Evolutionary conservation across 345 rosid species (phyloP), one percentile per base, ranked within the genome.

Genomic region (Ricinus communis): DNA sequence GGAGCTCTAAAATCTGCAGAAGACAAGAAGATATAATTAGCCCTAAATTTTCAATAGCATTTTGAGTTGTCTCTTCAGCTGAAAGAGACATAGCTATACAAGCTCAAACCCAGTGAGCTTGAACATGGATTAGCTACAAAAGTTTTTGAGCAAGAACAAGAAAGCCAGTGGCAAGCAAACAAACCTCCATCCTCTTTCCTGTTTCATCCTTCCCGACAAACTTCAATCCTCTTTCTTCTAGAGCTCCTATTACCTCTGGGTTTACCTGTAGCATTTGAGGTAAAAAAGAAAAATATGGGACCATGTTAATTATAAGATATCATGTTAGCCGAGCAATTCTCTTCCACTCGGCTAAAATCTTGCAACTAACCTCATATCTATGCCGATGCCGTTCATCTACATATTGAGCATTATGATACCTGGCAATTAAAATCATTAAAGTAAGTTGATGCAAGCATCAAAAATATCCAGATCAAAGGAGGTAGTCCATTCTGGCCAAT

Each of bases 141-240:
- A 65, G 8, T 11, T 19, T 5, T 41, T 31, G 31, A 30, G 5
- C 61, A 30, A 25, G 33, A 24, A 50, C 52, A 19, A 36, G 10
- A 66, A 66, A 71, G 22, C 51, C 1, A 66, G 19, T 45, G 59
- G 68, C 13, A 0, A 43, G 62, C 11, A 67, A 28, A 55, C 58
- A 33, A 22, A 77, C 81, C 81, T 78, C 81, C 81, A 78, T 78
- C 43, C 81, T 54, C 57, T 65, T 78, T 73, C 81, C 81, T n/a
- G 81, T 73, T 73, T 69, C 81, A 69, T 78, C 81, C 71, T 73
- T 78, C 71, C 81, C 81, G 22, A 78, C 81, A 73, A 78, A 78
- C 74, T 69, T 78, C 3, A 78, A 40, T 36, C 81, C 81, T 11
- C 57, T 73, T 58, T 69, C 77, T 65, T 78, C 81, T 21, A 78